Percentiles rank a stretch among this genome's conserved stretches.
These are phyloP conservation scores for Leccinum disarticulatum DNA, from an alignment of 768 basidiomycete genomes.

Conservation along the genomic window DNA sequence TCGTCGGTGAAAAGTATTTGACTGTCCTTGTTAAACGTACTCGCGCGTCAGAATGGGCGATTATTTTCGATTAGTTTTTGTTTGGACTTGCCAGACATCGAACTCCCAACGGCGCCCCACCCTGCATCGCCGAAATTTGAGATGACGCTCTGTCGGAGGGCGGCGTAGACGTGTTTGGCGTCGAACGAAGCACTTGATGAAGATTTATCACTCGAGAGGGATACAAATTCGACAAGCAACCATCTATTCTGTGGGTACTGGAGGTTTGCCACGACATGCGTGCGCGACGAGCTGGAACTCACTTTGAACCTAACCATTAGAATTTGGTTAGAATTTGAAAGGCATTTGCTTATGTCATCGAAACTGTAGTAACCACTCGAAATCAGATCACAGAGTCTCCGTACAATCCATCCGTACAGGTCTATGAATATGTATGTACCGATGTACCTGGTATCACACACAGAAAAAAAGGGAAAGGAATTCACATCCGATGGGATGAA, in stretches of 20 bases:
- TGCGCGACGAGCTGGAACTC: not conserved
- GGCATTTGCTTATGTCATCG: constrained; percentile 15
- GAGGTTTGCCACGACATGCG: not conserved
- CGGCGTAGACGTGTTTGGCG: constrained; percentile 63
- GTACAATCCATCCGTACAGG: not conserved
- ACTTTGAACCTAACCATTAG: constrained; percentile 64
- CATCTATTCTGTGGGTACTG: constrained; percentile 71
- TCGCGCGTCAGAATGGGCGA: not conserved
- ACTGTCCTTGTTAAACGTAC: constrained; percentile 54
- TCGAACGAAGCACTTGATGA: constrained; percentile 37
- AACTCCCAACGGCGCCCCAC: not conserved
- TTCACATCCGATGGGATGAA: not conserved
- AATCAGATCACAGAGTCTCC: too few relatives aligned
- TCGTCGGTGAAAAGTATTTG: constrained; percentile 85
- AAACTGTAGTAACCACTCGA: not conserved
- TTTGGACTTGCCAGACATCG: constrained; percentile 42
- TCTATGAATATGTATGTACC: constrained; percentile 3
- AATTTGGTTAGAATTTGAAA: constrained; percentile 18
- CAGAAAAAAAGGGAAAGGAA: not conserved
- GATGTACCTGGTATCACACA: constrained; percentile 9
- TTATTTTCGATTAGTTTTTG: not conserved
- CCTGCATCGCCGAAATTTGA: too few relatives aligned
- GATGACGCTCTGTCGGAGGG: constrained; percentile 16
- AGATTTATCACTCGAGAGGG: constrained; percentile 30
- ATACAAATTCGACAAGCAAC: constrained; percentile 83